These are phyloP conservation scores for Zygosaccharomyces lentus DNA, from an alignment of 805 yeast species.

Conservation along the genomic window DNA sequence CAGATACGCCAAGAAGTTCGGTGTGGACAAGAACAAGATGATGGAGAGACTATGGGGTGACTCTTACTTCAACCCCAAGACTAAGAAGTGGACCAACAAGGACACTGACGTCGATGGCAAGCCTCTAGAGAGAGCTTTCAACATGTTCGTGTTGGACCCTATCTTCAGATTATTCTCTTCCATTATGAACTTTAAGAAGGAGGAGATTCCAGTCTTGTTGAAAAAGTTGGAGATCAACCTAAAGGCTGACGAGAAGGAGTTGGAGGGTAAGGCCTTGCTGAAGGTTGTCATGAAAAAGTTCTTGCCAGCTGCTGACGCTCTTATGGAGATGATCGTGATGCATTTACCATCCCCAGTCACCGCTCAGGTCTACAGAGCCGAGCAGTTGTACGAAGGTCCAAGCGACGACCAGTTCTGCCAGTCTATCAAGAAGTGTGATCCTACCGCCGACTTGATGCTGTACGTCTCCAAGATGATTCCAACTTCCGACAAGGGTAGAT, in stretches of 20 bases:
- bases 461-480: slow-evolving; percentile 99
- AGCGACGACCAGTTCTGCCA: slow-evolving; percentile 81
- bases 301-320: slow-evolving; percentile 99
- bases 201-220: slow-evolving; percentile 85
- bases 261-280: slow-evolving; percentile 97
- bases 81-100: slow-evolving; percentile 98
- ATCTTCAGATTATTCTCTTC: slow-evolving; percentile 95
- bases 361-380: slow-evolving; percentile 99
- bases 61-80: slow-evolving; percentile 99
- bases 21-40: slow-evolving; percentile 97
- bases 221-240: slow-evolving; percentile 90
- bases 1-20: slow-evolving; percentile 98
- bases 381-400: slow-evolving; percentile 99
- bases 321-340: slow-evolving; percentile 96
- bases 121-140: slow-evolving; percentile 97
- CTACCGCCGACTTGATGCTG: slow-evolving; percentile 95
- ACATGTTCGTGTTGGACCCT: slow-evolving; percentile 98
- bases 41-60: slow-evolving; percentile 99
- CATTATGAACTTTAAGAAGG: slow-evolving; percentile 99
- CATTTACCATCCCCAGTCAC: slow-evolving; percentile 99
- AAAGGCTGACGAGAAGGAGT: slow-evolving; percentile 96
- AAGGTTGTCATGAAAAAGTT: slow-evolving; percentile 99
- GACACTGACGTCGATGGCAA: slow-evolving; percentile 94
- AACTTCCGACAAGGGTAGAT: slow-evolving; percentile 99
- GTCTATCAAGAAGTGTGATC: slow-evolving; percentile 98